Conservation (phyloP, 202 grass and related monocot genomes). For the Eragrostis tef region DNA sequence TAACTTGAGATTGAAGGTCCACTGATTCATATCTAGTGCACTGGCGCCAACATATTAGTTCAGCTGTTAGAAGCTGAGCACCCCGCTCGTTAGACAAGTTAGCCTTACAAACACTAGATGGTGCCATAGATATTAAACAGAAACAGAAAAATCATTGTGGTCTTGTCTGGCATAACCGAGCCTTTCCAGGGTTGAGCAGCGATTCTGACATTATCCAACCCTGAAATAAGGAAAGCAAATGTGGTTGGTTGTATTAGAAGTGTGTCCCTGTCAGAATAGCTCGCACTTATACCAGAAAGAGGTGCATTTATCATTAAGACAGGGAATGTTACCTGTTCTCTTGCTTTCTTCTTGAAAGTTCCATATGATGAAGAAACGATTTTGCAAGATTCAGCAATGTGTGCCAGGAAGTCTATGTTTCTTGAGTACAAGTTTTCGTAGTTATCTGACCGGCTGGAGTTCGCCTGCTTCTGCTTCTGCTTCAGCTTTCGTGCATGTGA, state of each 20-base stretch:
- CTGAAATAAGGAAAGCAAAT: slow-evolving; percentile 50
- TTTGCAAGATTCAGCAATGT: slow-evolving; percentile 89
- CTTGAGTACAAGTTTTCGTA: slow-evolving; percentile 46
- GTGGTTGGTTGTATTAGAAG: slow-evolving; percentile 37
- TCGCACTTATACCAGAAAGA: slow-evolving; percentile 32
- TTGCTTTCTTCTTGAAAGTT: slow-evolving; percentile 90
- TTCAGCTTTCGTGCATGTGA: slow-evolving; percentile 57
- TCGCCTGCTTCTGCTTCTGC: slow-evolving; percentile 46
- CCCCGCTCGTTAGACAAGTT: slow-evolving; percentile 35
- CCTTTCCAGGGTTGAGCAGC: slow-evolving; percentile 88
- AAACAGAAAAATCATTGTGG: slow-evolving; percentile 51
- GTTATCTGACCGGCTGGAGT: slow-evolving; percentile 49
- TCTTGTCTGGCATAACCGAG: slow-evolving; percentile 60
- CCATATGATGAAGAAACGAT: slow-evolving; percentile 85
- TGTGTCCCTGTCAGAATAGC: background rate
- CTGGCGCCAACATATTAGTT: slow-evolving; percentile 48
- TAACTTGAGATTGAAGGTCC: slow-evolving; percentile 20
- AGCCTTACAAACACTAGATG: slow-evolving; percentile 28
- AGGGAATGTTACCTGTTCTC: slow-evolving; percentile 71
- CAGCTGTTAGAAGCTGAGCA: slow-evolving; percentile 49
- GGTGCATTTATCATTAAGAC: slow-evolving; percentile 42
- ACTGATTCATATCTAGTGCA: slow-evolving; percentile 33
- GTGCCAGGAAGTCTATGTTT: slow-evolving; percentile 74
- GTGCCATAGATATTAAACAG: background rate
- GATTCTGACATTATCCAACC: slow-evolving; percentile 97